These are phyloP conservation scores for Amaranthus cruentus DNA, from an alignment of 148 eudicot genomes.

Conservation along the genomic window DNA sequence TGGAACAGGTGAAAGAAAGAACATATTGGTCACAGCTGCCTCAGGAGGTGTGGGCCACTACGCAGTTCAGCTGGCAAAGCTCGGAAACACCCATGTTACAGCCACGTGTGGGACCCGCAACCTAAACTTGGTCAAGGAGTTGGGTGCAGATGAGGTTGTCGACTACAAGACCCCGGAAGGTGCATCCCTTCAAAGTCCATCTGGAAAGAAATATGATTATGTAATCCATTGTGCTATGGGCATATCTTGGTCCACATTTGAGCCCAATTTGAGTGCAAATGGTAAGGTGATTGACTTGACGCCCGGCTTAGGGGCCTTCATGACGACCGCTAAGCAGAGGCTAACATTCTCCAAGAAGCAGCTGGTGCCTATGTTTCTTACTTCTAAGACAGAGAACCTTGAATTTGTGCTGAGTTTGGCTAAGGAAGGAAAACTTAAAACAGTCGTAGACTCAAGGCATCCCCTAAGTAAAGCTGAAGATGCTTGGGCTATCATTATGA, in stretches of 20 bases:
- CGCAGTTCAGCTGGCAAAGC: constrained; percentile 72
- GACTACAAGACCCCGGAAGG: constrained; percentile 75
- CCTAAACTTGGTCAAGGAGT: constrained; percentile 46
- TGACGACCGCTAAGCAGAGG: constrained; percentile 46
- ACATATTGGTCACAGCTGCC: constrained; percentile 58
- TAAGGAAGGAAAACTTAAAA: constrained; percentile 63
- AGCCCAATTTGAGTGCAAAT: constrained; percentile 38
- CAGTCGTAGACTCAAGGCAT: constrained; percentile 55
- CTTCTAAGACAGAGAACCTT: constrained; percentile 40
- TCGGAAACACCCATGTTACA: constrained; percentile 67
- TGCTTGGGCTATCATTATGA: constrained; percentile 66
- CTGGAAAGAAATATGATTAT: constrained; percentile 57
- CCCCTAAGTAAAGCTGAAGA: constrained; percentile 57
- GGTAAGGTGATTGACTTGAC: constrained; percentile 67
- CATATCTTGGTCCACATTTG: constrained; percentile 57
- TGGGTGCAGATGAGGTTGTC: constrained; percentile 74
- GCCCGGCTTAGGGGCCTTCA: constrained; percentile 33
- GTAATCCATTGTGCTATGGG: constrained; percentile 60
- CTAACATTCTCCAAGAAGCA: constrained; percentile 53
- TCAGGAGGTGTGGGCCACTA: constrained; percentile 81
- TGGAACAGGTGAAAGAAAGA: constrained; percentile 41
- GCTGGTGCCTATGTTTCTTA: constrained; percentile 39
- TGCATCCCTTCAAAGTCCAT: constrained; percentile 57
- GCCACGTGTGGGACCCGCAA: constrained; percentile 81
- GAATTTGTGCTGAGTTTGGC: constrained; percentile 50